Evolutionary conservation across 106 monocot genomes (phyloP).

Genomic region (Dendrobium catenatum): DNA sequence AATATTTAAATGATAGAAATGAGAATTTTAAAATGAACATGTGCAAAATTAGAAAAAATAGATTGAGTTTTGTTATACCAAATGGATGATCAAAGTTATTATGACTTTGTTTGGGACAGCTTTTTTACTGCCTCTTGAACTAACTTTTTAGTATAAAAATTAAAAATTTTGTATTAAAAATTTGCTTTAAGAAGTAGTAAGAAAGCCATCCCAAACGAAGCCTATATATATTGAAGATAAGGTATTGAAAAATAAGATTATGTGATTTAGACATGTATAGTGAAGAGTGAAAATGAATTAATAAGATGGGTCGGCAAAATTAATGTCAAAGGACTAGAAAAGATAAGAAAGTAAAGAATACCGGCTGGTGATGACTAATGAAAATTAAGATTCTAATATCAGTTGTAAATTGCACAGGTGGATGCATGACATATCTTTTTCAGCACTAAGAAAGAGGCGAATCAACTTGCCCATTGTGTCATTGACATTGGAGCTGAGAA

Average conservation of each 20-base stretch:
- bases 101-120: too few species aligned
- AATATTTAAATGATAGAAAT: background rate
- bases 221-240: too few species aligned
- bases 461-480: constrained; percentile 44
- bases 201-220: too few species aligned
- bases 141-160: too few species aligned
- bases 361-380: background rate
- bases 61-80: background rate
- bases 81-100: too few species aligned
- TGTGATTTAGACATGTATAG: background rate
- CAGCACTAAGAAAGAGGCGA: constrained; percentile 43
- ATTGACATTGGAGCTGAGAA: constrained; percentile 62
- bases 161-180: too few species aligned
- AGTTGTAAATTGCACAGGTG: constrained; percentile 25
- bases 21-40: background rate
- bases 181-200: too few species aligned
- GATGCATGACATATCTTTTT: constrained; percentile 71
- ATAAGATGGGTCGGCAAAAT: too few species aligned
- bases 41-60: background rate
- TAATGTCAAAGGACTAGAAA: too few species aligned
- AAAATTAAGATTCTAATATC: background rate
- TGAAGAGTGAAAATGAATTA: too few species aligned
- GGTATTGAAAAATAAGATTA: too few species aligned
- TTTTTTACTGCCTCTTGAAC: too few species aligned
- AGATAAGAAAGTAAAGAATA: background rate